Evolutionary conservation across 768 basidiomycete genomes (phyloP).

Genomic region (Xerocomellus amylosporus): DNA sequence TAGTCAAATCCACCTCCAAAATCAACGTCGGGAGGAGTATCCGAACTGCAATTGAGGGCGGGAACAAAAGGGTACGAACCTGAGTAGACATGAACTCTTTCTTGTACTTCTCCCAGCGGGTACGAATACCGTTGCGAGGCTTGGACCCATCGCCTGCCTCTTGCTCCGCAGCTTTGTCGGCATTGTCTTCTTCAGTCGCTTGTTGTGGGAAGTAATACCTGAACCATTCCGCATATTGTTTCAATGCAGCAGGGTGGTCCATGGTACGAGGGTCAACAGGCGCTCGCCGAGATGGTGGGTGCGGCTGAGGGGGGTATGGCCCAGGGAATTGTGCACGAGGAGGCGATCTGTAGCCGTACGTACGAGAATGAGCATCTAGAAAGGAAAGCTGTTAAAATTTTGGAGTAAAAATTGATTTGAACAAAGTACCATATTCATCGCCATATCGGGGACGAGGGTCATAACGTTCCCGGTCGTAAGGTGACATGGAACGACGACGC

Average conservation of each 20-base stretch:
- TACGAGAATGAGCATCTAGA: slow-evolving; percentile 63
- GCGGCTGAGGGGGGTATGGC: slow-evolving; percentile 39
- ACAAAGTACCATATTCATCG: slow-evolving; percentile 73
- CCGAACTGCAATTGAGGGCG: slow-evolving; percentile 4
- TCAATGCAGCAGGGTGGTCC: slow-evolving; percentile 77
- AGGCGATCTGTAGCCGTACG: slow-evolving; percentile 61
- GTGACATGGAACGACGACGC: slow-evolving; percentile 69
- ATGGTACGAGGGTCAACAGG: slow-evolving; percentile 80
- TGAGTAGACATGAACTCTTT: slow-evolving; percentile 85
- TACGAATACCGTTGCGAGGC: slow-evolving; percentile 79
- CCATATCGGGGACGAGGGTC: slow-evolving; percentile 79
- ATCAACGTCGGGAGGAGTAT: slow-evolving; percentile 12
- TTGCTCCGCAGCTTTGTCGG: slow-evolving; percentile 80
- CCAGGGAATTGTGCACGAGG: slow-evolving; percentile 51
- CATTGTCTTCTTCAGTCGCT: slow-evolving; percentile 77
- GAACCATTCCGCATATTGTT: slow-evolving; percentile 89
- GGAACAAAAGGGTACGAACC: slow-evolving; percentile 53
- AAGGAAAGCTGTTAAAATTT: slow-evolving; percentile 11
- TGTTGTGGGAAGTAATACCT: slow-evolving; percentile 71
- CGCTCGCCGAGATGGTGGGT: slow-evolving; percentile 53
- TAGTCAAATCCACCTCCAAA: slow-evolving; percentile 18
- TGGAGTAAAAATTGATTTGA: not conserved
- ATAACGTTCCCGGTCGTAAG: slow-evolving; percentile 80
- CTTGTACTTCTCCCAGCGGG: slow-evolving; percentile 91
- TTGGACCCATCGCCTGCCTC: slow-evolving; percentile 80